Percentiles rank a stretch among this genome's conserved stretches.
Conservation (phyloP, 2,329 filamentous ascomycete genomes). For the Thielaviopsis cerberus region DNA sequence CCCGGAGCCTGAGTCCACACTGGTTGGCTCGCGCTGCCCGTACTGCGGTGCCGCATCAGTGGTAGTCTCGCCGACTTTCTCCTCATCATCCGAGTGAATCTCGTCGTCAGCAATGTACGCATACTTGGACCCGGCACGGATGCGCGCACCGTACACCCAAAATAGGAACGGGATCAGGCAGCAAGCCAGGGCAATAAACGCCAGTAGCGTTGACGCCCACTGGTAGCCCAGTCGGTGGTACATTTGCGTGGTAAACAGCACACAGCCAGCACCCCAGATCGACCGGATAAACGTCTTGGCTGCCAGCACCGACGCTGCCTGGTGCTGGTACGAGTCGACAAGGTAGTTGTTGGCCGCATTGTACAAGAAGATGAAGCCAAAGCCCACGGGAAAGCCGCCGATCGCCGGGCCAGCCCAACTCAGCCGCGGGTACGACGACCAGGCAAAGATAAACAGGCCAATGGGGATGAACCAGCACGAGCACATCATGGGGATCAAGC, state of each 20-base stretch:
- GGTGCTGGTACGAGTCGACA: slow-evolving; percentile 44
- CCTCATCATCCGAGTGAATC: slow-evolving; percentile 4
- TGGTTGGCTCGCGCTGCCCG: slow-evolving; percentile 1
- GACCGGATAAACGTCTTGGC: slow-evolving; percentile 65
- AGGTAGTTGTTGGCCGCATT: slow-evolving; percentile 63
- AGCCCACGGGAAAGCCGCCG: slow-evolving; percentile 54
- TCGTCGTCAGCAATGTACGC: slow-evolving; percentile 48
- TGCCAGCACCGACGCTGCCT: slow-evolving; percentile 63
- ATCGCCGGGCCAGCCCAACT: slow-evolving; percentile 56
- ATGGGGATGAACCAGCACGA: slow-evolving; percentile 53
- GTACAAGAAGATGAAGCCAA: slow-evolving; percentile 71
- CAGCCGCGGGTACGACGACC: slow-evolving; percentile 43
- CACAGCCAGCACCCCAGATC: slow-evolving; percentile 61
- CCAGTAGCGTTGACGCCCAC: slow-evolving; percentile 57
- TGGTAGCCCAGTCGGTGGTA: slow-evolving; percentile 52
- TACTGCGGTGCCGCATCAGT: not conserved
- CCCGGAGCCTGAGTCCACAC: slow-evolving; percentile 2
- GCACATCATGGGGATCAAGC: slow-evolving; percentile 67
- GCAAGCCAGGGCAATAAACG: slow-evolving; percentile 57
- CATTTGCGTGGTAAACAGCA: slow-evolving; percentile 72
- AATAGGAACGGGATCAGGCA: slow-evolving; percentile 72
- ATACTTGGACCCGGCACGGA: slow-evolving; percentile 50
- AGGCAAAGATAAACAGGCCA: slow-evolving; percentile 40
- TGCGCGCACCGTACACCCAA: slow-evolving; percentile 55
- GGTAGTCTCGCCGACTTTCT: not conserved